Conservation (phyloP, 2,329 filamentous ascomycete genomes). For the Aureobasidium subglaciale region DNA sequence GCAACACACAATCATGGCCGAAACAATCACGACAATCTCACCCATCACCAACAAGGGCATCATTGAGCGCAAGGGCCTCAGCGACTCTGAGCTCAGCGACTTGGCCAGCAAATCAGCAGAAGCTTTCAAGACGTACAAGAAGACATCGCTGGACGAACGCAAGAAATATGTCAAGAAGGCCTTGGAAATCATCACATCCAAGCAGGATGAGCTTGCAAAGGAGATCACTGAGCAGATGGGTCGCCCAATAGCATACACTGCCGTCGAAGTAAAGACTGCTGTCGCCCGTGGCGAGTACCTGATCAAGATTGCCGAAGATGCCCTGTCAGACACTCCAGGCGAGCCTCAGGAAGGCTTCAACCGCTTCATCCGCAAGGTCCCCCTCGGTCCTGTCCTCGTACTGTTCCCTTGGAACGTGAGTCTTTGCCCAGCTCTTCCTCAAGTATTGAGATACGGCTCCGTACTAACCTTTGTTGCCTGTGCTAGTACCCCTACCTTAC, state of each 20-base stretch:
- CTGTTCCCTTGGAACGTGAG: conserved; percentile 95
- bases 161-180: conserved; percentile 77
- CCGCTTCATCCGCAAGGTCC: conserved; percentile 80
- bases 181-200: conserved; percentile 60
- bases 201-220: conserved; percentile 70
- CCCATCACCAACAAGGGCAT: conserved; percentile 82
- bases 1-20: conserved; percentile 37
- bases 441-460: no score
- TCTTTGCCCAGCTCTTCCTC: conserved; percentile 24
- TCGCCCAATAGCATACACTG: conserved; percentile 78
- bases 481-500: conserved; percentile 86
- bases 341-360: conserved; percentile 83
- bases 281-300: conserved; percentile 80
- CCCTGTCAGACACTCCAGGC: conserved; percentile 71
- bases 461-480: background rate
- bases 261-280: conserved; percentile 76
- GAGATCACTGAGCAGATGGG: conserved; percentile 96
- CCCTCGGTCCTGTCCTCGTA: conserved; percentile 78
- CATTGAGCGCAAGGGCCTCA: conserved; percentile 68
- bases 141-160: conserved; percentile 66
- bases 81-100: conserved; percentile 59
- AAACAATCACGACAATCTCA: conserved; percentile 71
- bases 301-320: conserved; percentile 72
- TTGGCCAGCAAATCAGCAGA: conserved; percentile 66
- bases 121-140: conserved; percentile 70